Percentiles rank a stretch among this genome's conserved stretches.
phyloP scores from a whole-genome alignment of 108 stramenopile genomes.

The Cyclostephanos tholiformis region DNA sequence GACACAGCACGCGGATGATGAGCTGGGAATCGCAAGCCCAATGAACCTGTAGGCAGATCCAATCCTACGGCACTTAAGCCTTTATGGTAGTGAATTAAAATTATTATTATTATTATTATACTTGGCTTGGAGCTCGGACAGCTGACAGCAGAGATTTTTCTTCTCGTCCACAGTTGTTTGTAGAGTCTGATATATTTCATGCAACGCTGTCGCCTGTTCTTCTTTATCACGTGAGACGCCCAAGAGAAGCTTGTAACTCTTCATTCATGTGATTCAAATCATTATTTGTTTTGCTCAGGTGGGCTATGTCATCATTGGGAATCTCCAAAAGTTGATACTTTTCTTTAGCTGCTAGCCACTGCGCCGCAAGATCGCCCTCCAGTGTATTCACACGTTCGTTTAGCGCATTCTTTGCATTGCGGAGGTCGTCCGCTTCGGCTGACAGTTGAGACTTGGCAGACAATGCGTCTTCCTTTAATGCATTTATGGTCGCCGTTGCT shows the following conservation, averaged over 20 bases:
- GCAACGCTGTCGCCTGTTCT: slow-evolving; percentile 1
- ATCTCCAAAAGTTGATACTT: neutral
- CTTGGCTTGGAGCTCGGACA: too few species aligned
- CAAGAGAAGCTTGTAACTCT: slow-evolving; percentile 11
- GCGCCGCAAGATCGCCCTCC: neutral
- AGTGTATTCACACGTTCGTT: neutral
- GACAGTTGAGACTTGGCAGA: neutral
- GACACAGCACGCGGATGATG: too few species aligned
- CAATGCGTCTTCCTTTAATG: slow-evolving; percentile 1
- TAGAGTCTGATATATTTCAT: neutral
- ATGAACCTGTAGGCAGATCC: too few species aligned
- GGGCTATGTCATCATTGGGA: slow-evolving; percentile 13
- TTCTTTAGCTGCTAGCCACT: neutral
- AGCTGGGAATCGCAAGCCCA: too few species aligned
- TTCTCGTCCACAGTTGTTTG: too few species aligned
- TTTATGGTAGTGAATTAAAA: too few species aligned
- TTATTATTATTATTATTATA: too few species aligned
- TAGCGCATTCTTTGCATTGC: neutral
- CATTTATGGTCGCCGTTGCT: neutral
- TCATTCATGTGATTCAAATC: too few species aligned
- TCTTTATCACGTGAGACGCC: neutral
- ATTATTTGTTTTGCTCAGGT: neutral
- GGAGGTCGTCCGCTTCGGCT: neutral
- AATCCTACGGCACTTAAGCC: too few species aligned
- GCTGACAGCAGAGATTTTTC: too few species aligned